phyloP scores from a whole-genome alignment of 805 yeast species.

The Blastobotrys americana region DNA sequence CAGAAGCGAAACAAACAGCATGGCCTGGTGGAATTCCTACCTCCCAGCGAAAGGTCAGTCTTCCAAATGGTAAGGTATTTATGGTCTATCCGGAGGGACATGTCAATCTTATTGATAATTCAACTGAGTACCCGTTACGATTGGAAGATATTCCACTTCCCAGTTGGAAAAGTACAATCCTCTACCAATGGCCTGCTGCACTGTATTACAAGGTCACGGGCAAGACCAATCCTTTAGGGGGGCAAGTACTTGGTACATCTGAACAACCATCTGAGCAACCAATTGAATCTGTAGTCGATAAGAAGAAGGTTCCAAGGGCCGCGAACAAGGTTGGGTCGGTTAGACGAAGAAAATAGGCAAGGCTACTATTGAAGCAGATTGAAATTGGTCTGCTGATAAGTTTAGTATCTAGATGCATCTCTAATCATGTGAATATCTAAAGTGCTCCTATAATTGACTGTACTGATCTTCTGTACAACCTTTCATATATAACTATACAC shows the following conservation, averaged over 20 bases:
- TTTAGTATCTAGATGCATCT: too few species aligned
- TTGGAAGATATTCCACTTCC: constrained; percentile 28
- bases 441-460: too few species aligned
- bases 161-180: constrained; percentile 28
- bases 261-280: constrained; percentile 12
- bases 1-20: constrained; percentile 29
- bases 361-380: too few species aligned
- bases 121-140: constrained; percentile 27
- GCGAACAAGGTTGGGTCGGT: background rate
- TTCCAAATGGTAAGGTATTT: constrained; percentile 27
- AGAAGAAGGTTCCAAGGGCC: background rate
- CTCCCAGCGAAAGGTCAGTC: constrained; percentile 21
- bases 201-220: constrained; percentile 17
- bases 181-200: constrained; percentile 23
- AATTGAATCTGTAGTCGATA: constrained; percentile 3
- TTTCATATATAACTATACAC: too few species aligned
- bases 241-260: background rate
- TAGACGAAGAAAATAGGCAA: background rate
- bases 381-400: too few species aligned
- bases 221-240: constrained; percentile 2
- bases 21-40: constrained; percentile 26
- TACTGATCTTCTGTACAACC: too few species aligned
- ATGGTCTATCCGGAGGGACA: constrained; percentile 31
- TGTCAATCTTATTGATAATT: constrained; percentile 27
- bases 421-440: too few species aligned